Percentiles rank a stretch among this genome's conserved stretches.
These are phyloP conservation scores for Sungouiozyma ichnusensis DNA, from an alignment of 805 yeast genomes.

Conservation along the genomic window DNA sequence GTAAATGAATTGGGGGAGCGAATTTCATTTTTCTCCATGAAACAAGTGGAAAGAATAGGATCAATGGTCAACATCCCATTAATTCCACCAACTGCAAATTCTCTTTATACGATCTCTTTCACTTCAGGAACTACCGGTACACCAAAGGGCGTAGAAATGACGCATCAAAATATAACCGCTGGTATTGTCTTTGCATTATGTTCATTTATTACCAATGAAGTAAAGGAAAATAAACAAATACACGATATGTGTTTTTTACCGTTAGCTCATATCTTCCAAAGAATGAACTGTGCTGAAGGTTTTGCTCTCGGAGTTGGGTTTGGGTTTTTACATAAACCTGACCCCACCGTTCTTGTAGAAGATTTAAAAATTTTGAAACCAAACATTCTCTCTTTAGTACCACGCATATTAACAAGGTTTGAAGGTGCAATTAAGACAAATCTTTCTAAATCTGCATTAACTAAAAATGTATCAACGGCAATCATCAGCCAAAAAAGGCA, in stretches of 20 bases:
- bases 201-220: constrained; percentile 22
- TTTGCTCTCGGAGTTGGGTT: constrained; percentile 38
- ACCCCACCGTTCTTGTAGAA: constrained; percentile 43
- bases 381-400: constrained; percentile 44
- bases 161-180: constrained; percentile 43
- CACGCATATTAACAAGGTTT: constrained; percentile 51
- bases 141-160: constrained; percentile 59
- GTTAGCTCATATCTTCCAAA: constrained; percentile 49
- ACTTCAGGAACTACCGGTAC: constrained; percentile 71
- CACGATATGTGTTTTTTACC: constrained; percentile 40
- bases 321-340: constrained; percentile 47
- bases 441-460: constrained; percentile 14
- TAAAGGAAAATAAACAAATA: constrained; percentile 18
- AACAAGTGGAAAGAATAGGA: constrained; percentile 34
- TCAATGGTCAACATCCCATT: constrained; percentile 33
- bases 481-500: constrained; percentile 18
- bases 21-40: constrained; percentile 33
- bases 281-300: constrained; percentile 35
- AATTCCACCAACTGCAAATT: constrained; percentile 42
- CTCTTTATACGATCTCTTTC: constrained; percentile 52
- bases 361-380: constrained; percentile 50
- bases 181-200: constrained; percentile 36
- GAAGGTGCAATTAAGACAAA: constrained; percentile 48
- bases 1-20: constrained; percentile 25
- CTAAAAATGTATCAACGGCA: constrained; percentile 17